A percentile compares a stretch with the other conserved stretches of the same genome.
These are phyloP conservation scores for Arthonia radiata DNA, from an alignment of 495 filamentous ascomycete species.

Conservation along the genomic window DNA sequence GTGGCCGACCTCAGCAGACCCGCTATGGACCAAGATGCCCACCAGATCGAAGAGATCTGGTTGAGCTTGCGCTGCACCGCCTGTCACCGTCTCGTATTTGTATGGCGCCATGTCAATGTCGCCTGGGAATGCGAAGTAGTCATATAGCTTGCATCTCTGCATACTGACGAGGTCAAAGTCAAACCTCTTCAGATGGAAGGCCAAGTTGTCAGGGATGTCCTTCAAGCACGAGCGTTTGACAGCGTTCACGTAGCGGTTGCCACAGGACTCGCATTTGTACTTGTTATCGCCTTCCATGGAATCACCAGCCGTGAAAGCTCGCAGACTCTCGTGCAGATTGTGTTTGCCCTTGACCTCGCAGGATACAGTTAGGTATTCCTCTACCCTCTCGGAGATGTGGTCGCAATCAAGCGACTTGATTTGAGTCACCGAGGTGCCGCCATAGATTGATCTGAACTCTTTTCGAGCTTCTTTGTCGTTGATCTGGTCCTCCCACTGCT, in stretches of 20 bases:
- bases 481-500: conserved; percentile 74
- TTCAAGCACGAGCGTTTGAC: conserved; percentile 89
- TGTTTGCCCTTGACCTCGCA: conserved; percentile 91
- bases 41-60: conserved; percentile 75
- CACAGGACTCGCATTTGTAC: conserved; percentile 86
- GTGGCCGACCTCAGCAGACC: conserved; percentile 82
- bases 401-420: conserved; percentile 83
- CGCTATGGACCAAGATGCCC: conserved; percentile 75
- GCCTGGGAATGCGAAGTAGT: conserved; percentile 67
- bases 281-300: conserved; percentile 97
- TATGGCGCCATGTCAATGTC: conserved; percentile 79
- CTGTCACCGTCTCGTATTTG: conserved; percentile 49
- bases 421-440: conserved; percentile 79
- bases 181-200: conserved; percentile 91
- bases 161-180: conserved; percentile 77
- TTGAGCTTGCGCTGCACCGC: too few species aligned
- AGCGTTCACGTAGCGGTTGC: conserved; percentile 62
- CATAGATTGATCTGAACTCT: conserved; percentile 62
- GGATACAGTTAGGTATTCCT: conserved; percentile 86
- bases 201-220: conserved; percentile 79
- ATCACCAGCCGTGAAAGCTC: conserved; percentile 86
- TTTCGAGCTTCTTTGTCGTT: conserved; percentile 38
- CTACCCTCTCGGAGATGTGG: conserved; percentile 74
- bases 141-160: conserved; percentile 82
- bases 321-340: conserved; percentile 60